Base-by-base conservation (phyloP, 176 grass and related monocot species). In the Oryza nivara region DNA sequence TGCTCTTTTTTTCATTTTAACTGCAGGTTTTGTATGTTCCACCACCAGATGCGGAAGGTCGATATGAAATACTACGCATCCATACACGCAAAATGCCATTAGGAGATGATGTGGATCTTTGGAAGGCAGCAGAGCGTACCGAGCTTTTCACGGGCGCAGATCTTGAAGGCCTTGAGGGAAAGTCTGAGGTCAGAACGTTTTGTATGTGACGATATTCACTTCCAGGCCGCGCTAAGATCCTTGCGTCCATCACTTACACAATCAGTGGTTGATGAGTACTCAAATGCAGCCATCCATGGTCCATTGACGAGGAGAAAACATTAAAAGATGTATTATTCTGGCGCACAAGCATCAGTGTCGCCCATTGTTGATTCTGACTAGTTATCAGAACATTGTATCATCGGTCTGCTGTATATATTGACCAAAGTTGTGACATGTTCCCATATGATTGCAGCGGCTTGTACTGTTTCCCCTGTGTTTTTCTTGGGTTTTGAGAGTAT, bases 121-220 rank as follows among this genome's bases (percentile, higher is more conserved):
- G 74, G 78, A 38, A 60, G 80, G 87, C 94, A 20, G 89, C 88
- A 3, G 68, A 92, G 75, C 76, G 56, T 58, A 90, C 93, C 0
- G 81, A 98, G 66, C 74, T 92, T 35, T 95, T 98, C 83, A 98
- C 89, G 32, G 91, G 93, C 16, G 93, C 91, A 60, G 93, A 95
- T 82, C 85, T 98, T 1, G 89, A 98, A 88, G 87, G 96, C 34
- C 72, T 35, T 95, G 56, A 90, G 96, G 77, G 92, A 92, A 91
- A 77, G 92, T 83, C 28, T 91, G 49, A n/a, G 89, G 44, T 86
- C 82, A 58, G 80, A 86, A 22, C 77, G 40, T 87, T 87, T 6
- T 2, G 75, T 92, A 38, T 17, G 46, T 51, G 74, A 68, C 32
- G 70, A 68, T 54, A 80, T n/a, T 60, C 89, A 95, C 78, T 95